These are phyloP conservation scores for Didymella exigua DNA, from an alignment of 2,329 filamentous ascomycete species.

Conservation along the genomic window DNA sequence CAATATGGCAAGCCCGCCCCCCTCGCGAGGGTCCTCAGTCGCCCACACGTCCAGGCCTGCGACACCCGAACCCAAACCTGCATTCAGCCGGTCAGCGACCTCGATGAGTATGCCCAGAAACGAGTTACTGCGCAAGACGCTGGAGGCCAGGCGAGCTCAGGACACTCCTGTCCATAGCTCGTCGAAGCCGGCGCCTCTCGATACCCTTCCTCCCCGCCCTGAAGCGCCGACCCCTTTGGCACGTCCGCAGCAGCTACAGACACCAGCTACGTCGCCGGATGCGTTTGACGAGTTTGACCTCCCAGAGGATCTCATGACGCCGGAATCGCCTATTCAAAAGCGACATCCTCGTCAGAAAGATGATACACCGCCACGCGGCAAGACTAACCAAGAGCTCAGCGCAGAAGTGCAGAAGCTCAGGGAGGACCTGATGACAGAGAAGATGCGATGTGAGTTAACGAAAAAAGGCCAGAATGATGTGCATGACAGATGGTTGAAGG, in stretches of 20 bases:
- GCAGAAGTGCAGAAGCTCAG: constrained; percentile 35
- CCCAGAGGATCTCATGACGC: constrained; percentile 37
- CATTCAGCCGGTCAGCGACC: constrained; percentile 21
- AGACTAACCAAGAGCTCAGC: constrained; percentile 39
- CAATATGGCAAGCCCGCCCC: constrained; percentile 33
- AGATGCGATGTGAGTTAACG: constrained; percentile 40
- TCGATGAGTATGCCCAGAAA: constrained; percentile 39
- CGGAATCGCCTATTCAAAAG: constrained; percentile 37
- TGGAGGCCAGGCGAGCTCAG: constrained; percentile 40
- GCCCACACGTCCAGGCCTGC: constrained; percentile 24
- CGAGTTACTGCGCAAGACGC: constrained; percentile 41
- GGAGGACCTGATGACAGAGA: constrained; percentile 36
- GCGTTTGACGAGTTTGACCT: constrained; percentile 36
- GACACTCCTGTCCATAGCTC: constrained; percentile 18
- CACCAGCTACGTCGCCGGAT: constrained; percentile 21
- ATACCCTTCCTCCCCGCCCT: neutral
- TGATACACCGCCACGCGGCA: constrained; percentile 29
- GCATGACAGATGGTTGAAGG: constrained; percentile 32
- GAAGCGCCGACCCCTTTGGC: constrained; percentile 6
- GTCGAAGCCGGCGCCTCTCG: neutral
- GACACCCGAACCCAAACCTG: constrained; percentile 24
- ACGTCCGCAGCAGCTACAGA: neutral
- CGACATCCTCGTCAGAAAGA: constrained; percentile 32
- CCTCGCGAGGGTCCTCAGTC: constrained; percentile 25
- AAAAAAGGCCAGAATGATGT: constrained; percentile 40